Evolutionary conservation across 2,329 filamentous ascomycete species (phyloP).

Genomic region (Xylaria sp.): DNA sequence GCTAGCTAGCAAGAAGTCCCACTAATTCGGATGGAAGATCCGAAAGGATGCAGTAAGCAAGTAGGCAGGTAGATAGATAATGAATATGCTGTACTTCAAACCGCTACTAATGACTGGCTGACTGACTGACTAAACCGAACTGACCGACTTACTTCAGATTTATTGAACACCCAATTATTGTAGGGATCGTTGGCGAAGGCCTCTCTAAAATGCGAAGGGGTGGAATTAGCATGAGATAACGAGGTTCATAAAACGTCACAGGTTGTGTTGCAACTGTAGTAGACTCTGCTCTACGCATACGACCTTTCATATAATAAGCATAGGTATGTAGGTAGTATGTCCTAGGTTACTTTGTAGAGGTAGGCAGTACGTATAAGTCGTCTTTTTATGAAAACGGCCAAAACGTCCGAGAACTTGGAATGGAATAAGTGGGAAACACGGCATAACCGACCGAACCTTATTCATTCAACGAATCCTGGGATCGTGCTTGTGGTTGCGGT

Average conservation of each 20-base stretch:
- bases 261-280: neutral
- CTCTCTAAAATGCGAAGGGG: conserved; percentile 40
- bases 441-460: conserved; percentile 10
- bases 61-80: conserved; percentile 2
- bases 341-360: neutral
- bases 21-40: conserved; percentile 20
- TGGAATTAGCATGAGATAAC: conserved; percentile 39
- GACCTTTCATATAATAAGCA: too few relatives aligned
- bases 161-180: conserved; percentile 52
- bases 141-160: conserved; percentile 42
- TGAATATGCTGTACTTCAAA: conserved; percentile 1
- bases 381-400: neutral
- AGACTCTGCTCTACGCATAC: too few relatives aligned
- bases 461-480: neutral
- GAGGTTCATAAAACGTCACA: conserved; percentile 15
- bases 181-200: conserved; percentile 51
- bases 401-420: neutral
- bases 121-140: conserved; percentile 16
- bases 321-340: too few relatives aligned
- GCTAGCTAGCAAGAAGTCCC: conserved; percentile 13
- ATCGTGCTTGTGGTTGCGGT: neutral
- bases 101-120: neutral
- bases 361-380: neutral
- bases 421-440: neutral
- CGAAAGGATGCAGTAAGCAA: conserved; percentile 6